A percentile compares a stretch with the other conserved stretches of the same genome.
These are phyloP conservation scores for Globisporangium apiculatum DNA, from an alignment of 352 stramenopile genomes.

Conservation along the genomic window DNA sequence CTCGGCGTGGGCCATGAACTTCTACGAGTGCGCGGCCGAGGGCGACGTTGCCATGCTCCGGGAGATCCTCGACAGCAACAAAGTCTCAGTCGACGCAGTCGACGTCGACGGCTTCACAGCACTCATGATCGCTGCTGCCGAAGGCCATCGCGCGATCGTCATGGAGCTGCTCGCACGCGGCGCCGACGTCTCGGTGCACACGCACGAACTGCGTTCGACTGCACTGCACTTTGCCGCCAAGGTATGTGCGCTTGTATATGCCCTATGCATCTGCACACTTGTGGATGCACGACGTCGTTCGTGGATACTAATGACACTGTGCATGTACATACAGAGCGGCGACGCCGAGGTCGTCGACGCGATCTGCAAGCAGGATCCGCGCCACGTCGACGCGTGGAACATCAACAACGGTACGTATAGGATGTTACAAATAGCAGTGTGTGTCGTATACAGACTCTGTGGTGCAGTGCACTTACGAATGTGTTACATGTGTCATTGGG, in stretches of 20 bases:
- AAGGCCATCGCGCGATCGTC: constrained; percentile 56
- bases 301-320: too few species aligned
- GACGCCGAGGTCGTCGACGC: constrained; percentile 56
- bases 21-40: constrained; percentile 66
- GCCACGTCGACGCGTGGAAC: constrained; percentile 60
- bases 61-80: constrained; percentile 50
- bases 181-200: constrained; percentile 54
- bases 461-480: too few species aligned
- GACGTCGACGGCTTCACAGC: constrained; percentile 83
- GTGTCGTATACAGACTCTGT: too few species aligned
- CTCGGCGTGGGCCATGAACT: constrained; percentile 59
- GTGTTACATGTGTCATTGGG: too few species aligned
- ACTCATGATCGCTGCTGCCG: constrained; percentile 75
- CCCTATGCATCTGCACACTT: not conserved
- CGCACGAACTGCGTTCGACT: constrained; percentile 66
- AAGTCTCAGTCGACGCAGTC: constrained; percentile 56
- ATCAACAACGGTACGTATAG: constrained; percentile 35
- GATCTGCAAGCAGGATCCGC: constrained; percentile 54
- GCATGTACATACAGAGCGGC: constrained; percentile 32
- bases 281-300: constrained; percentile 1
- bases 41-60: constrained; percentile 55
- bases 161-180: constrained; percentile 45
- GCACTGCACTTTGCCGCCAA: constrained; percentile 79
- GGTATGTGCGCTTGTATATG: constrained; percentile 14
- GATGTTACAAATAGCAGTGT: not conserved